Evolutionary conservation across 1,284 basidiomycete genomes (phyloP).

Genomic region (Cryptococcus maquisensis): DNA sequence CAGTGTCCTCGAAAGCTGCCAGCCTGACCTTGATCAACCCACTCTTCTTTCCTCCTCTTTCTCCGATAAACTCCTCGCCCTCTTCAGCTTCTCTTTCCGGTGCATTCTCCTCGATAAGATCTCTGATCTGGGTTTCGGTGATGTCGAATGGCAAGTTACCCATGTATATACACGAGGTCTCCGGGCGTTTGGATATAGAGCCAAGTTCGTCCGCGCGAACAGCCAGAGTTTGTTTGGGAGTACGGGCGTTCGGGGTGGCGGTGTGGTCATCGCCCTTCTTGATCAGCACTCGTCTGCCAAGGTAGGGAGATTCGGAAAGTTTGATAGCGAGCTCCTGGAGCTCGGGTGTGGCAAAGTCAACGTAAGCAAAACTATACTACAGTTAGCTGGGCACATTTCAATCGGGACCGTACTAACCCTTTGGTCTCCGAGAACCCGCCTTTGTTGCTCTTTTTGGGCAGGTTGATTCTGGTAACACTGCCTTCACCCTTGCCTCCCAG

Average conservation of each 20-base stretch:
- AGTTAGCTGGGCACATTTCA: not conserved
- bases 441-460: constrained; percentile 50
- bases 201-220: constrained; percentile 27
- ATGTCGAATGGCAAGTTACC: constrained; percentile 61
- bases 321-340: constrained; percentile 70
- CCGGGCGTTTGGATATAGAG: constrained; percentile 43
- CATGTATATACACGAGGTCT: constrained; percentile 42
- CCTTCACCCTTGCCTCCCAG: constrained; percentile 32
- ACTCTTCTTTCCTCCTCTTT: constrained; percentile 48
- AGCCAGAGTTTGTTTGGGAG: constrained; percentile 52
- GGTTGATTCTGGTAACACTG: constrained; percentile 53
- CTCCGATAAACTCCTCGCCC: constrained; percentile 26
- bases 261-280: constrained; percentile 76
- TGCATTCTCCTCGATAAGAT: constrained; percentile 44
- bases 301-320: constrained; percentile 72
- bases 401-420: constrained; percentile 42
- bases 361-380: constrained; percentile 77
- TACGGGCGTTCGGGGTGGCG: constrained; percentile 42
- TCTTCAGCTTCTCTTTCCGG: constrained; percentile 33
- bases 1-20: constrained; percentile 93
- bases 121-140: constrained; percentile 67
- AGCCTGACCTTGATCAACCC: constrained; percentile 87
- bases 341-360: constrained; percentile 80
- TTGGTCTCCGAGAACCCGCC: constrained; percentile 52
- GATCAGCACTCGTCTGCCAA: constrained; percentile 84